Evolutionary conservation across 2,329 filamentous ascomycete genomes (phyloP).

Genomic region (Malbranchea zuffiana): DNA sequence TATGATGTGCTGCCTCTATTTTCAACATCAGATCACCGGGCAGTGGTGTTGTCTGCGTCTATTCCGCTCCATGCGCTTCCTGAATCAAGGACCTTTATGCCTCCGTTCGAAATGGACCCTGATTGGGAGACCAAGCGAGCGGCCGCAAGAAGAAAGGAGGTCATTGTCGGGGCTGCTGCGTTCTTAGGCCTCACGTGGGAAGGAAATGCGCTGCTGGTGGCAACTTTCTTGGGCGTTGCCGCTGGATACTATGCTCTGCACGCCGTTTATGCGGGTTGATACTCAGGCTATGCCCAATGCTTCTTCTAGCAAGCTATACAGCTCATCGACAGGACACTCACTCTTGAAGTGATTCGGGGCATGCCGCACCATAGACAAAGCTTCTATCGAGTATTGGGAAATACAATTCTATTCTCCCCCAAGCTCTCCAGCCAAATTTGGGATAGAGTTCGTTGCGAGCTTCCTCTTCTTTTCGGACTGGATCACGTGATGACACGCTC

Average conservation of each 20-base stretch:
- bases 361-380: no score
- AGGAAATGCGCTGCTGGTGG: constrained; percentile 34
- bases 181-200: constrained; percentile 44
- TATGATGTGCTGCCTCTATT: constrained; percentile 72
- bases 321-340: no score
- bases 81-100: constrained; percentile 20
- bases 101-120: constrained; percentile 49
- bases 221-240: constrained; percentile 28
- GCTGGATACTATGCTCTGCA: constrained; percentile 34
- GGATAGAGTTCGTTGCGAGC: no score
- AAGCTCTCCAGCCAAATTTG: no score
- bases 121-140: constrained; percentile 46
- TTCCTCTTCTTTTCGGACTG: no score
- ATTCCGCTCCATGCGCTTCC: constrained; percentile 47
- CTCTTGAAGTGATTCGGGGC: no score
- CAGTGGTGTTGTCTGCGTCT: constrained; percentile 61
- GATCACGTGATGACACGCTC: no score
- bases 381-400: no score
- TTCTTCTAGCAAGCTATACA: no score
- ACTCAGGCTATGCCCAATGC: no score
- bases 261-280: not conserved
- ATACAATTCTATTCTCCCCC: no score
- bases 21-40: constrained; percentile 74
- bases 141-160: constrained; percentile 47
- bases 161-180: constrained; percentile 47